A percentile compares a stretch with the other conserved stretches of the same genome.
phyloP scores from a whole-genome alignment of 192 early-diverging fungal species.

The Podila epigama region DNA sequence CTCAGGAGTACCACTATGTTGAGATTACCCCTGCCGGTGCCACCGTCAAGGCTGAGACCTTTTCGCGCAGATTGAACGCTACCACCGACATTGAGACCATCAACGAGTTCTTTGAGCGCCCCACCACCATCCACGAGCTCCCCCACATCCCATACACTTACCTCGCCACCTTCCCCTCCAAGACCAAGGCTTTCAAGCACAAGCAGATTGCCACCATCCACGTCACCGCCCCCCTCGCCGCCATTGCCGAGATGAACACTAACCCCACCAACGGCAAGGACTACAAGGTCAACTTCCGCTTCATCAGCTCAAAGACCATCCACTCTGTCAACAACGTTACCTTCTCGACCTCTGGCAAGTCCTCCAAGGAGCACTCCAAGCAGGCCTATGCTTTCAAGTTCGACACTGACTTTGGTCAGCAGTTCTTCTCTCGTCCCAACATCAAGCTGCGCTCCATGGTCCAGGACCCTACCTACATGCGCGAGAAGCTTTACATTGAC shows the following conservation, averaged over 20 bases:
- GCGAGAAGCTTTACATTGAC: slow-evolving; percentile 55
- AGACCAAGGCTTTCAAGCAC: slow-evolving; percentile 48
- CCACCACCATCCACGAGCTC: slow-evolving; percentile 44
- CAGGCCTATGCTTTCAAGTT: slow-evolving; percentile 53
- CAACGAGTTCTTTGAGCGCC: slow-evolving; percentile 60
- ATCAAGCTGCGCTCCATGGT: slow-evolving; percentile 46
- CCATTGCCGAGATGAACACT: slow-evolving; percentile 27
- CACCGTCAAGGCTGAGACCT: slow-evolving; percentile 14
- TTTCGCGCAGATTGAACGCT: slow-evolving; percentile 13
- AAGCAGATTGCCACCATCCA: slow-evolving; percentile 57
- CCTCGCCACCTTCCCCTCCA: slow-evolving; percentile 49
- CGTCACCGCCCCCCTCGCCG: slow-evolving; percentile 24
- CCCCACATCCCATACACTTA: slow-evolving; percentile 56
- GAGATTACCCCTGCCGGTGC: slow-evolving; percentile 4
- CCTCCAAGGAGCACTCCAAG: slow-evolving; percentile 51
- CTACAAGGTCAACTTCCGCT: slow-evolving; percentile 39
- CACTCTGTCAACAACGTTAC: slow-evolving; percentile 33
- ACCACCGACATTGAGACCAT: slow-evolving; percentile 7
- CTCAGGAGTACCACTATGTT: slow-evolving; percentile 26
- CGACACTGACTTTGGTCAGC: slow-evolving; percentile 27
- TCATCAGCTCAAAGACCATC: slow-evolving; percentile 45
- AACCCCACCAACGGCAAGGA: slow-evolving; percentile 28
- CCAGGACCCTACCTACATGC: slow-evolving; percentile 48
- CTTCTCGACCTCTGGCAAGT: slow-evolving; percentile 48
- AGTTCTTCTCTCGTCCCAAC: slow-evolving; percentile 33